A percentile compares a stretch with the other conserved stretches of the same genome.
These are phyloP conservation scores for Phytophthora cryptogea DNA, from an alignment of 352 stramenopile species.

Conservation along the genomic window DNA sequence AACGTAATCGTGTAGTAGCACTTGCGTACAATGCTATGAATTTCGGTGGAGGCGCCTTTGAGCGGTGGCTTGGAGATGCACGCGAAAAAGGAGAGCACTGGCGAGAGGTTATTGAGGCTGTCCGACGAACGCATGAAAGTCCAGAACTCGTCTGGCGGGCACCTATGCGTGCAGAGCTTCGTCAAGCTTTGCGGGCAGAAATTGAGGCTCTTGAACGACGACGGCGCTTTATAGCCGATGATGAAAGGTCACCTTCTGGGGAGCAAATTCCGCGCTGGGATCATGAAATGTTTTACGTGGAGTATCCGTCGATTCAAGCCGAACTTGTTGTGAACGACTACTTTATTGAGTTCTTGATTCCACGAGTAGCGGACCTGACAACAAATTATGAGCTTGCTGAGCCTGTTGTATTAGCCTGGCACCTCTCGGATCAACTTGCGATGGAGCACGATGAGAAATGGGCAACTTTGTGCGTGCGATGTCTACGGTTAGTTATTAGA, in stretches of 20 bases:
- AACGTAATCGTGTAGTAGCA: slow-evolving; percentile 45
- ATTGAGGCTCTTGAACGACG: slow-evolving; percentile 51
- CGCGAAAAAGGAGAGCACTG: slow-evolving; percentile 74
- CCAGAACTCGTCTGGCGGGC: slow-evolving; percentile 76
- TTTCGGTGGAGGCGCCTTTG: slow-evolving; percentile 51
- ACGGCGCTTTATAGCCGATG: slow-evolving; percentile 11
- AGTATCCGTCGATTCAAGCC: slow-evolving; percentile 70
- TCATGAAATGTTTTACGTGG: slow-evolving; percentile 83
- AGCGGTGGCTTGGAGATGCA: slow-evolving; percentile 68
- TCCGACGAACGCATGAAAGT: slow-evolving; percentile 61
- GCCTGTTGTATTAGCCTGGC: slow-evolving; percentile 76
- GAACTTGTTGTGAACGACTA: slow-evolving; percentile 84
- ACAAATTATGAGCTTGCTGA: slow-evolving; percentile 74
- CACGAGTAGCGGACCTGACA: slow-evolving; percentile 63
- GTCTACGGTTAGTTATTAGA: slow-evolving; percentile 68
- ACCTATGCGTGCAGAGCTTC: slow-evolving; percentile 68
- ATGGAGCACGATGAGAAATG: slow-evolving; percentile 67
- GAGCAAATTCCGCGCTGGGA: slow-evolving; percentile 59
- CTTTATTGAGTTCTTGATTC: slow-evolving; percentile 80
- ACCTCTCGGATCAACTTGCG: slow-evolving; percentile 74
- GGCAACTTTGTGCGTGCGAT: slow-evolving; percentile 63
- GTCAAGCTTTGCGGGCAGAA: slow-evolving; percentile 53
- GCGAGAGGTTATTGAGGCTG: slow-evolving; percentile 66
- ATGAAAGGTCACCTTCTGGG: slow-evolving; percentile 15
- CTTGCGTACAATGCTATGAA: slow-evolving; percentile 40